Conservation (phyloP, 129 eudicot species). For the Oenanthe sinensis region DNA sequence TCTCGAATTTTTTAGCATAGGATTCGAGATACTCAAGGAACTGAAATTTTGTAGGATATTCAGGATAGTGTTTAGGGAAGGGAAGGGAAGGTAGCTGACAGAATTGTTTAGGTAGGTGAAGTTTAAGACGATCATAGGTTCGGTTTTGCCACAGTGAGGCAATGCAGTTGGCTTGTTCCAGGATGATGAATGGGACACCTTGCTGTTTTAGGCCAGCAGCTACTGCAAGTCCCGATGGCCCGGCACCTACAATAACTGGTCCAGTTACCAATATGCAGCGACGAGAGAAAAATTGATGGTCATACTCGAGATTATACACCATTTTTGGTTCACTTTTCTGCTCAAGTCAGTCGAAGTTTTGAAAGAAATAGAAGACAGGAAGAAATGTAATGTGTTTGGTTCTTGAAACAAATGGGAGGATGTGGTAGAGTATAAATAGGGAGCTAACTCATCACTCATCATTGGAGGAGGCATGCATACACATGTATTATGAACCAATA, state of each 20-base stretch:
- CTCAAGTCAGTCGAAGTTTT: conserved; percentile 11
- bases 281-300: conserved; percentile 34
- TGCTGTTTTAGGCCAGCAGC: conserved; percentile 67
- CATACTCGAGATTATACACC: conserved; percentile 22
- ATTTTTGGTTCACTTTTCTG: conserved; percentile 19
- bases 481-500: background rate
- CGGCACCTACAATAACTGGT: conserved; percentile 93
- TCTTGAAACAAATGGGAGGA: conserved; percentile 42
- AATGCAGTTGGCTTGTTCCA: conserved; percentile 84
- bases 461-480: background rate
- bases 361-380: conserved; percentile 10
- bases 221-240: conserved; percentile 93
- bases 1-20: conserved; percentile 58
- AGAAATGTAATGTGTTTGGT: background rate
- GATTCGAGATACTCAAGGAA: conserved; percentile 70
- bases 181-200: conserved; percentile 77
- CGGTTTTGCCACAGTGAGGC: conserved; percentile 90
- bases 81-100: conserved; percentile 74
- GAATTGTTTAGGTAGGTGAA: conserved; percentile 82
- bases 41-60: conserved; percentile 74
- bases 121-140: conserved; percentile 83
- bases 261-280: conserved; percentile 74
- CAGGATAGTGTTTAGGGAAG: conserved; percentile 61
- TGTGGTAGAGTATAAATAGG: conserved; percentile 58
- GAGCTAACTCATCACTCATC: background rate